phyloP scores from a whole-genome alignment of 345 rosid genomes.

The Litchi chinensis region DNA sequence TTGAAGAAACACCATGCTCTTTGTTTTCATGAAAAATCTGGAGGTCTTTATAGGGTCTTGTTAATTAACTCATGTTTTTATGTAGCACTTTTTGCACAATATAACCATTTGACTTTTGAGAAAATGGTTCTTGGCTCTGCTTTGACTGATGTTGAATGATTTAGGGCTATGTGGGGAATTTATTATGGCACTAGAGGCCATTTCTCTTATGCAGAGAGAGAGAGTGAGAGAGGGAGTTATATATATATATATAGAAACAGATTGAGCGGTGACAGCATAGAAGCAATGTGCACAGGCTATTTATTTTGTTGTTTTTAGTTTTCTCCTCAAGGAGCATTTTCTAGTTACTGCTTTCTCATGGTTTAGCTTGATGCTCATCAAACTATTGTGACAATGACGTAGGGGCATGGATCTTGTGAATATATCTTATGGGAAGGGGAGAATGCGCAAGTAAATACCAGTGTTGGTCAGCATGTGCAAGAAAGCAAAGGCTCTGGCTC shows the following conservation, averaged over 20 bases:
- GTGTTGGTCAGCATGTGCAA: background rate
- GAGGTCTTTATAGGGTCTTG: background rate
- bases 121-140: background rate
- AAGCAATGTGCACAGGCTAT: background rate
- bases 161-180: background rate
- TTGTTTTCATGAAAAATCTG: too few relatives aligned
- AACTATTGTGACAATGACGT: slow-evolving; percentile 18
- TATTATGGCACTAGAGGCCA: background rate
- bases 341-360: background rate
- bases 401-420: slow-evolving; percentile 53
- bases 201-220: background rate
- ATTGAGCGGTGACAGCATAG: background rate
- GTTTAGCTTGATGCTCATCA: slow-evolving; percentile 7
- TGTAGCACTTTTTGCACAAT: background rate
- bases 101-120: background rate
- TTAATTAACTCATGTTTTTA: background rate
- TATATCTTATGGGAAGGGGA: slow-evolving; percentile 33
- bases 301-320: background rate
- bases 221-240: too few relatives aligned
- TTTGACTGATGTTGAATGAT: background rate
- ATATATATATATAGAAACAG: background rate
- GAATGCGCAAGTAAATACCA: slow-evolving; percentile 4
- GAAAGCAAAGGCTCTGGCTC: slow-evolving; percentile 10
- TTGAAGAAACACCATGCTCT: too few relatives aligned
- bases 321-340: background rate